A percentile compares a stretch with the other conserved stretches of the same genome.
Conservation (phyloP, 164 flowering plant genomes). For the Sedum album region DNA sequence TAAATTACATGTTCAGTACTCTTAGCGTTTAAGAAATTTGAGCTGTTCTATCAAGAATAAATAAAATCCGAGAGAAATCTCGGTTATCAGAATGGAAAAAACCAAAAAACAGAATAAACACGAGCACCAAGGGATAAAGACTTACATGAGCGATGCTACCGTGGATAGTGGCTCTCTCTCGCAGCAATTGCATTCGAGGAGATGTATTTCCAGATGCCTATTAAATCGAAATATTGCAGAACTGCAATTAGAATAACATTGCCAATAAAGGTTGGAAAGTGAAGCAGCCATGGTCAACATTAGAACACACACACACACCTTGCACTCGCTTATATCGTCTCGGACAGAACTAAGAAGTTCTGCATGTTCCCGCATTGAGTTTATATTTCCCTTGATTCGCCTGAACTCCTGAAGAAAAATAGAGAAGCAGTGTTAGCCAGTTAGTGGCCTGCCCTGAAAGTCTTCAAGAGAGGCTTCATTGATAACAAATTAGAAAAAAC, state of each 20-base stretch:
- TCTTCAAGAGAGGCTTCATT: background rate
- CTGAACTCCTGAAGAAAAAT: conserved; percentile 53
- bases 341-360: conserved; percentile 93
- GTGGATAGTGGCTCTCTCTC: conserved; percentile 92
- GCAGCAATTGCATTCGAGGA: conserved; percentile 69
- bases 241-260: background rate
- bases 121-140: background rate
- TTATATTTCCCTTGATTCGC: conserved; percentile 84
- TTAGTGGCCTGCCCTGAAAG: background rate
- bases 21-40: conserved; percentile 22
- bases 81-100: background rate
- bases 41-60: background rate
- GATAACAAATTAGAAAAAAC: background rate
- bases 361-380: conserved; percentile 91
- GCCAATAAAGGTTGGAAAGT: background rate
- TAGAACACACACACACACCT: conserved; percentile 37
- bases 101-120: background rate
- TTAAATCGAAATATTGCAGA: background rate
- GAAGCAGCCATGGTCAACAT: background rate
- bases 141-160: conserved; percentile 91
- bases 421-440: background rate
- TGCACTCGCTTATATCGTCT: conserved; percentile 93
- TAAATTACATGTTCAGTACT: background rate
- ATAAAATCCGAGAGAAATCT: too few species aligned
- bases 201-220: conserved; percentile 78